Percentiles rank a stretch among this genome's conserved stretches.
Conservation (phyloP, 2,329 filamentous ascomycete species). For the Didymellaceae sp. region DNA sequence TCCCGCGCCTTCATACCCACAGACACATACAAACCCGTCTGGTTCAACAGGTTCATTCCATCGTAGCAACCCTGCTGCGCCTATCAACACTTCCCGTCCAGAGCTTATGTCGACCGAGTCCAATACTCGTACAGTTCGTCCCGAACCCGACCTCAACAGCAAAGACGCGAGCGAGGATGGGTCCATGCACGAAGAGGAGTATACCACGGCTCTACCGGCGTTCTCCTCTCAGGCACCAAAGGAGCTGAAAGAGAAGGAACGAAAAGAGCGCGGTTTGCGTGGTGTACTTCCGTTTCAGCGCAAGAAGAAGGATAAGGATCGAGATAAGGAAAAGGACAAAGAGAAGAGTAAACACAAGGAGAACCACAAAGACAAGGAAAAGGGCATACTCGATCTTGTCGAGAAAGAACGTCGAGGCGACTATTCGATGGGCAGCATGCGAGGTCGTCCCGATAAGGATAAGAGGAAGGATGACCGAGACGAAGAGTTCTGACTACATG, state of each 20-base stretch:
- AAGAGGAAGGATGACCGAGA: slow-evolving; percentile 28
- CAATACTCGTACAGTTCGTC: slow-evolving; percentile 32
- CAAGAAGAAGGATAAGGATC: slow-evolving; percentile 43
- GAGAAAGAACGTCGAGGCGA: slow-evolving; percentile 14
- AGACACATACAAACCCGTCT: slow-evolving; percentile 35
- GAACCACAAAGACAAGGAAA: slow-evolving; percentile 27
- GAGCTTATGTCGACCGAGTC: slow-evolving; percentile 29
- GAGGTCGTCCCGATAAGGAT: slow-evolving; percentile 18
- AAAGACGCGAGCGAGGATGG: slow-evolving; percentile 47
- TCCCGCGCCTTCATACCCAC: slow-evolving; percentile 38
- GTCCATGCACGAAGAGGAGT: slow-evolving; percentile 45
- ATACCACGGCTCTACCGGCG: slow-evolving; percentile 46
- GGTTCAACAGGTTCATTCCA: slow-evolving; percentile 29
- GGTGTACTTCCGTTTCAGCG: slow-evolving; percentile 48
- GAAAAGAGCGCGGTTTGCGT: slow-evolving; percentile 49
- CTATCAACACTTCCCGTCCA: slow-evolving; percentile 34
- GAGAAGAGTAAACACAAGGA: slow-evolving; percentile 25
- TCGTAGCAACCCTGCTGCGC: slow-evolving; percentile 19
- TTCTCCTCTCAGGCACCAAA: slow-evolving; percentile 42
- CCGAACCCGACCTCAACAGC: slow-evolving; percentile 32
- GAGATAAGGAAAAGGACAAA: slow-evolving; percentile 30
- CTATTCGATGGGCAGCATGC: slow-evolving; percentile 18
- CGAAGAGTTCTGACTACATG: slow-evolving; percentile 47
- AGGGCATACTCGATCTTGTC: slow-evolving; percentile 21
- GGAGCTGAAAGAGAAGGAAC: slow-evolving; percentile 44